Evolutionary conservation across 1,139 yeast genomes (phyloP).

Genomic region (Debaryomyces subglobosus): DNA sequence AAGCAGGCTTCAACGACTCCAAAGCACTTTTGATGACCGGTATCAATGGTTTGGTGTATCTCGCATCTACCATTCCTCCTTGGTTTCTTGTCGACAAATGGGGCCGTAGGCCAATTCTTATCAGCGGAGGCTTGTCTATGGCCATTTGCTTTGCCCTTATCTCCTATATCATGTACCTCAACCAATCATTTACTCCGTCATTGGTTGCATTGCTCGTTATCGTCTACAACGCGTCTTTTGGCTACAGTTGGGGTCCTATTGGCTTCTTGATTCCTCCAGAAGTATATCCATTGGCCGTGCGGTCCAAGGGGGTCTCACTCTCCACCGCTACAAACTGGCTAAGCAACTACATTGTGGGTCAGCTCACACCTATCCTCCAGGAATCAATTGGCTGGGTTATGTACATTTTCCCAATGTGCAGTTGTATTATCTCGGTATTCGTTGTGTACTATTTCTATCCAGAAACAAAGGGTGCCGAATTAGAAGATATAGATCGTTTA

Average conservation of each 20-base stretch:
- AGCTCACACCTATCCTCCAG: conserved; percentile 53
- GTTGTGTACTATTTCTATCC: conserved; percentile 74
- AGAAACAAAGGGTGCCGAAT: conserved; percentile 85
- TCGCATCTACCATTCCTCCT: conserved; percentile 52
- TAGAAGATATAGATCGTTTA: conserved; percentile 86
- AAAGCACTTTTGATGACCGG: conserved; percentile 58
- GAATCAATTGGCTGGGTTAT: conserved; percentile 52
- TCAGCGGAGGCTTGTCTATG: conserved; percentile 54
- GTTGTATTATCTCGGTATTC: conserved; percentile 47
- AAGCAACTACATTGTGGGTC: conserved; percentile 57
- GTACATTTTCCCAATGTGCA: conserved; percentile 51
- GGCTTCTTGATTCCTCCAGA: conserved; percentile 60
- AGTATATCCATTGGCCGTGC: conserved; percentile 54
- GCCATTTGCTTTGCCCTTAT: conserved; percentile 45
- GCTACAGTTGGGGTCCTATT: conserved; percentile 61
- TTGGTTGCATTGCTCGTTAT: conserved; percentile 53
- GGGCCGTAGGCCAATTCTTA: conserved; percentile 57
- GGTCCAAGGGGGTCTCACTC: conserved; percentile 56
- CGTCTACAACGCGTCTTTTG: conserved; percentile 55
- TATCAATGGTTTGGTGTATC: conserved; percentile 51
- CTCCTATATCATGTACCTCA: conserved; percentile 42
- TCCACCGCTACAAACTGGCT: conserved; percentile 61
- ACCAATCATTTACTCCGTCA: conserved; percentile 43
- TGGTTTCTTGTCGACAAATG: conserved; percentile 58
- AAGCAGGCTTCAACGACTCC: conserved; percentile 55